Conservation (phyloP, 495 filamentous ascomycete species). For the Barbatosphaeria neglecta region DNA sequence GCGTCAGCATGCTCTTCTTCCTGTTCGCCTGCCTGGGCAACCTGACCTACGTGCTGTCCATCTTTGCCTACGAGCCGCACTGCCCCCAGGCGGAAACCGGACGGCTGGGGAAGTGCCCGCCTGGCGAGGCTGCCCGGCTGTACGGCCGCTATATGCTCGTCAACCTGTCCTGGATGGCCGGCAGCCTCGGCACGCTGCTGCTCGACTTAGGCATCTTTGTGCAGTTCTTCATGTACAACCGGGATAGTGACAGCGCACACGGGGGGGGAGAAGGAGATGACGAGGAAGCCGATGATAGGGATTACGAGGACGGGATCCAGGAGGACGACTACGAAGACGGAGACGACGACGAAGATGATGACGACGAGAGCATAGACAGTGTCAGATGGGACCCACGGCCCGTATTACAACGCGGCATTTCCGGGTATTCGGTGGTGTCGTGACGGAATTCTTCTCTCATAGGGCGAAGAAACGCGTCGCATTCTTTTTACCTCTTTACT, state of each 20-base stretch:
- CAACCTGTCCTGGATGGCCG: conserved; percentile 80
- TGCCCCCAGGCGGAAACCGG: conserved; percentile 29
- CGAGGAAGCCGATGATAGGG: conserved; percentile 4
- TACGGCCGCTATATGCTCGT: conserved; percentile 76
- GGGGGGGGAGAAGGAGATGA: too few species aligned
- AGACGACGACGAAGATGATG: conserved; percentile 7
- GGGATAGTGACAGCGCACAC: conserved; percentile 9
- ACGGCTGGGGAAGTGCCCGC: conserved; percentile 33
- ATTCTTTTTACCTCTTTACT: background rate
- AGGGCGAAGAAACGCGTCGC: background rate
- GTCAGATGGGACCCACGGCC: conserved; percentile 23
- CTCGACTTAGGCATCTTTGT: conserved; percentile 77
- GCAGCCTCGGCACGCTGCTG: conserved; percentile 75
- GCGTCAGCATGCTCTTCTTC: conserved; percentile 87
- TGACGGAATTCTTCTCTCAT: background rate
- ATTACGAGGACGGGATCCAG: conserved; percentile 4
- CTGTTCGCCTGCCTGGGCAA: conserved; percentile 94
- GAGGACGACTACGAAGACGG: conserved; percentile 15
- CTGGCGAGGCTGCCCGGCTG: conserved; percentile 42
- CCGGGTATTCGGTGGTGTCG: conserved; percentile 2
- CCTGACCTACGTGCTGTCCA: conserved; percentile 82
- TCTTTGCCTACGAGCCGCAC: conserved; percentile 70
- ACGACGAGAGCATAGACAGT: conserved; percentile 9
- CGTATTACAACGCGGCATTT: conserved; percentile 22
- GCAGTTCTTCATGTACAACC: conserved; percentile 80